Percentiles rank a stretch among this genome's conserved stretches.
Conservation (phyloP, 2,329 filamentous ascomycete species). For the Torrubiella hemipterigena region DNA sequence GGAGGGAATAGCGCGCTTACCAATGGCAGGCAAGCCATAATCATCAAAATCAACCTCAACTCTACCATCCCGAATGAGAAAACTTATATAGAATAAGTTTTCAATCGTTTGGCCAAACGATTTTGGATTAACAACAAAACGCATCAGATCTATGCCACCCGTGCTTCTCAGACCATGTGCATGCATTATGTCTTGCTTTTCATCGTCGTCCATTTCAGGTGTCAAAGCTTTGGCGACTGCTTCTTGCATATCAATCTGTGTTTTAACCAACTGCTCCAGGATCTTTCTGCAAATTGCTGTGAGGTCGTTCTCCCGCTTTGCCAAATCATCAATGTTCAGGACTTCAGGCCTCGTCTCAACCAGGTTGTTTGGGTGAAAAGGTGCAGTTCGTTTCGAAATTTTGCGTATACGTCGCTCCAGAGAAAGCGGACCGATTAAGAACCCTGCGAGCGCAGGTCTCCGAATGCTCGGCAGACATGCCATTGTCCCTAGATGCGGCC, state of each 20-base stretch:
- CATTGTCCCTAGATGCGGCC: slow-evolving; percentile 69
- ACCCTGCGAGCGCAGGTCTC: slow-evolving; percentile 68
- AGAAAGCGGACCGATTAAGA: slow-evolving; percentile 79
- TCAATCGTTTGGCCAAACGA: slow-evolving; percentile 94
- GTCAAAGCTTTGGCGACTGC: slow-evolving; percentile 29
- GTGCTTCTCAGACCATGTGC: slow-evolving; percentile 53
- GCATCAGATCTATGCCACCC: slow-evolving; percentile 66
- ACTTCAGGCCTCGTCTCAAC: slow-evolving; percentile 68
- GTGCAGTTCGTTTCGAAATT: slow-evolving; percentile 56
- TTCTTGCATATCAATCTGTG: slow-evolving; percentile 33
- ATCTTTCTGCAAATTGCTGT: slow-evolving; percentile 71
- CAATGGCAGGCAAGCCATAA: slow-evolving; percentile 62
- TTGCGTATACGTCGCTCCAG: slow-evolving; percentile 74
- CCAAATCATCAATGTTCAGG: slow-evolving; percentile 60
- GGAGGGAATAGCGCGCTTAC: slow-evolving; percentile 40
- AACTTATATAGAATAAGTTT: slow-evolving; percentile 94
- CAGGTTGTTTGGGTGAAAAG: slow-evolving; percentile 55
- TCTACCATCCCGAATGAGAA: slow-evolving; percentile 78
- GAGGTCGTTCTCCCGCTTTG: slow-evolving; percentile 67
- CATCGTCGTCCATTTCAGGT: slow-evolving; percentile 33
- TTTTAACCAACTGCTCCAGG: slow-evolving; percentile 42
- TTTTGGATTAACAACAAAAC: slow-evolving; percentile 78
- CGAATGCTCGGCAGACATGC: slow-evolving; percentile 63
- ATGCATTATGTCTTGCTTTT: slow-evolving; percentile 44
- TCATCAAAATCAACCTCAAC: slow-evolving; percentile 64